These are phyloP conservation scores for Onygenales sp. DNA, from an alignment of 2,329 filamentous ascomycete genomes.

Conservation along the genomic window DNA sequence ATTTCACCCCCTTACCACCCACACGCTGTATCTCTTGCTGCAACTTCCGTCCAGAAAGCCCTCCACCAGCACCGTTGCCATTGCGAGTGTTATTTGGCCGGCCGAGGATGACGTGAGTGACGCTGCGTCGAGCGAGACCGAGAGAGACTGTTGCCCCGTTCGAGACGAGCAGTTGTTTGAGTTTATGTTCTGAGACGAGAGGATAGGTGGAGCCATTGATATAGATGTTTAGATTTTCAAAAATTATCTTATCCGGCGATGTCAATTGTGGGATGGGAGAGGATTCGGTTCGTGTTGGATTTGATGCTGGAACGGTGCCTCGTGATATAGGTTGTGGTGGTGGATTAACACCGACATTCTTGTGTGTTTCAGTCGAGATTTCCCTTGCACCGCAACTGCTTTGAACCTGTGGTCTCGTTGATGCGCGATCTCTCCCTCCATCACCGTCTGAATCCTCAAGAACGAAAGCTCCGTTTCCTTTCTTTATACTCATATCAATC, in stretches of 20 bases:
- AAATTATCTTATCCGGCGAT: slow-evolving; percentile 41
- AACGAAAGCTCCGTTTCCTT: slow-evolving; percentile 4
- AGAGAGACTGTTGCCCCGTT: slow-evolving; percentile 67
- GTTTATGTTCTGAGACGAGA: slow-evolving; percentile 70
- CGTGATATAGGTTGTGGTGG: not conserved
- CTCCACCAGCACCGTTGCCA: slow-evolving; percentile 54
- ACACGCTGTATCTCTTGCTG: slow-evolving; percentile 66
- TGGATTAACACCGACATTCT: not conserved
- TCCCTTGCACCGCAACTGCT: not conserved
- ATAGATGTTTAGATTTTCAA: slow-evolving; percentile 65
- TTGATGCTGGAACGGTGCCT: not conserved
- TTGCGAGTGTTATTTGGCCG: slow-evolving; percentile 34
- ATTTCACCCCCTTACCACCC: slow-evolving; percentile 63
- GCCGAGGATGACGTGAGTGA: slow-evolving; percentile 81
- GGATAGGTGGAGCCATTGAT: slow-evolving; percentile 83
- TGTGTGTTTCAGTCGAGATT: not conserved
- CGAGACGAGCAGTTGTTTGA: slow-evolving; percentile 66
- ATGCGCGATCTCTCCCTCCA: too few relatives aligned
- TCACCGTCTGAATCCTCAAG: not conserved
- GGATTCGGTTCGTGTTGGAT: not conserved
- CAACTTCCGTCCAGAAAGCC: slow-evolving; percentile 66
- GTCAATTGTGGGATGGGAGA: not conserved
- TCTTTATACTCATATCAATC: slow-evolving; percentile 4
- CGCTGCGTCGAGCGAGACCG: slow-evolving; percentile 58
- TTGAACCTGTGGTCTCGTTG: not conserved